Evolutionary conservation across 2,329 filamentous ascomycete species (phyloP), one percentile per base, ranked within the genome.

Genomic region (Tolypocladium endophyticum): DNA sequence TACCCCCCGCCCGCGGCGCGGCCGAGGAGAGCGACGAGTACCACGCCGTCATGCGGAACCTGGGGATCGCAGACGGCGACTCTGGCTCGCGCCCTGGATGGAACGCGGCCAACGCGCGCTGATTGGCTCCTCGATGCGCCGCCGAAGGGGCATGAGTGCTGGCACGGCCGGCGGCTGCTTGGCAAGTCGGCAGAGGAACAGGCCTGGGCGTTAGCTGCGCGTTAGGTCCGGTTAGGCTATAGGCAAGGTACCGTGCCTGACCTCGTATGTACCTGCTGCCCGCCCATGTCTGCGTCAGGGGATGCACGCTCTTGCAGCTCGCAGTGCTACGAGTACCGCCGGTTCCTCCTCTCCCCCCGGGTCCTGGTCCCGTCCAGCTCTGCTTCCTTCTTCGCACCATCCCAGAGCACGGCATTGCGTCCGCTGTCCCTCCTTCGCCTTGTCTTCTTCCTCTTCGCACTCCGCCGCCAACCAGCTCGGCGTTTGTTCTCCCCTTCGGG

Each of bases 21-120:
- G 16, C 25, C 18, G 25, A 4, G 43, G 20, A 36, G 18, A 9
- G 33, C 23, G 55, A 4, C 16, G 43, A 45, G 58, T 59, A 59
- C 38, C 58, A 25, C 28, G 45, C 30, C 36, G 58, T 43, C 33
- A 54, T 55, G 52, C 35, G 45, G 43, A 36, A 58, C 56, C 45
- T 39, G 11, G 2, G 14, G 18, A 28, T 38, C 33, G 43, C 30
- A 16, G 50, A 9, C 28, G 18, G 41, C n/a, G 28, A 5, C 55
- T 23, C 30, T 47, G 55, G 38, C 9, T 47, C 30, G 33, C 39
- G 30, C 39, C 57, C 41, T 16, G 11, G 20, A 50, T 50, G 53
- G 53, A 56, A 56, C 54, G 58, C 43, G 14, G 43, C 43, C 23
- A 47, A 53, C 58, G 58, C 58, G 55, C 33, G 11, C 58, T 59